Evolutionary conservation across 1,284 basidiomycete genomes (phyloP), one percentile per base, ranked within the genome.

Genomic region (Psilocybe mexicana): DNA sequence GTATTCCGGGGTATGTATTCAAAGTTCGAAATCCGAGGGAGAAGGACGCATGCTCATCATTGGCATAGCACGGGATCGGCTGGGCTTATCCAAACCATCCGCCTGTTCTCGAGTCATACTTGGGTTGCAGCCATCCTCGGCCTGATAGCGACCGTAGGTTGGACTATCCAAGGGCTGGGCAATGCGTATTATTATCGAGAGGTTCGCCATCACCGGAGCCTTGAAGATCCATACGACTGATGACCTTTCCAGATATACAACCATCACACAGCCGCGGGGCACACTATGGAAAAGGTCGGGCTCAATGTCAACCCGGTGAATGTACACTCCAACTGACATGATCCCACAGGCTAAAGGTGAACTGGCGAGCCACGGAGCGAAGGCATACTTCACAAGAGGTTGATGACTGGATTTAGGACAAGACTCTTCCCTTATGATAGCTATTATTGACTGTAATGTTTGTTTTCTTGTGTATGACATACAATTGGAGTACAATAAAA

Each of bases 21-120:
- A 54, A 50, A 43, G 44, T 54, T 35, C 33, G 53, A 70, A 68
- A 61, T 72, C 72, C 72, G 72, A 75, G 71, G 71, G 60, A 61
- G 66, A 70, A 68, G 66, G 45, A 59, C 43, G 48, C 44, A 57
- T 57, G 59, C 54, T 54, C 42, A 58, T 60, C 38, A 44, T 44
- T 43, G 38, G 28, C 63, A 57, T 63, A 90, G 92, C 59, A 97
- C 96, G 43, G 96, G 96, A 26, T 93, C 93, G 42, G 94, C 93
- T 10, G 96, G 97, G n/a, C 80, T 99, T 47, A 93, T 98, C 69
- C 93, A 94, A 73, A 96, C 90, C 35, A 92, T 97, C 64, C 79
- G 86, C 61, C 86, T 88, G 78, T 93, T 86, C 70, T 78, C 80
- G n/a, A 69, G 74, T 45, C 78, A 81, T 48, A 76, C 80, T 38